phyloP scores from a whole-genome alignment of 106 monocot species.

The Narthecium ossifragum region DNA sequence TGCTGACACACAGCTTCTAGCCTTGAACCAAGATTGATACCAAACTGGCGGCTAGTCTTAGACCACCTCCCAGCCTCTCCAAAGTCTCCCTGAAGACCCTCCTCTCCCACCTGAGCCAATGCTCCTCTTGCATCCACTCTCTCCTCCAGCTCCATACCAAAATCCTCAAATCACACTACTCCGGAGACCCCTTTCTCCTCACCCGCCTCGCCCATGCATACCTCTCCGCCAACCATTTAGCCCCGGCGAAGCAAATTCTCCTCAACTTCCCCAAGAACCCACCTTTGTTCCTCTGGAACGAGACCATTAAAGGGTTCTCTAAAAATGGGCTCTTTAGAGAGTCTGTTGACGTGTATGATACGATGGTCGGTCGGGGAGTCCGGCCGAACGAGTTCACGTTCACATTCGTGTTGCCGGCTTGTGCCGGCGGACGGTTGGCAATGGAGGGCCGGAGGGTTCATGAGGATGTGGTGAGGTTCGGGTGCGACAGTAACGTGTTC shows the following conservation, averaged over 20 bases:
- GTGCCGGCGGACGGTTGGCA: conserved; percentile 13
- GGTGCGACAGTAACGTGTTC: conserved; percentile 20
- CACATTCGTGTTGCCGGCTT: conserved; percentile 41
- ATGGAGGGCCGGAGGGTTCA: conserved; percentile 27
- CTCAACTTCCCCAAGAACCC: conserved; percentile 14
- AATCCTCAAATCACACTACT: conserved; percentile 16
- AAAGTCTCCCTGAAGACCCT: not conserved
- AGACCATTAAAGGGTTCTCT: conserved; percentile 26
- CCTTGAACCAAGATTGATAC: too few relatives aligned
- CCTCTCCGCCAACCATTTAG: conserved; percentile 10
- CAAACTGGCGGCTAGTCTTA: too few relatives aligned
- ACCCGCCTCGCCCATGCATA: conserved; percentile 36
- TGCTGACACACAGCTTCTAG: too few relatives aligned
- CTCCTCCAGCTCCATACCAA: conserved; percentile 17
- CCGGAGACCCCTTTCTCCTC: conserved; percentile 19
- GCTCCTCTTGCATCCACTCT: conserved; percentile 2
- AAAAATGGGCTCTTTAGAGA: conserved; percentile 20
- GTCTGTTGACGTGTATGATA: conserved; percentile 22
- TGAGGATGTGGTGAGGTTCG: conserved; percentile 12
- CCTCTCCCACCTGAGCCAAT: not conserved
- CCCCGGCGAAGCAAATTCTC: conserved; percentile 19
- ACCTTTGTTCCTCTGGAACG: conserved; percentile 35
- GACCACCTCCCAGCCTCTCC: not conserved
- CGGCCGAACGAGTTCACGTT: conserved; percentile 37
- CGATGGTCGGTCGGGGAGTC: conserved; percentile 21